Percentiles rank a stretch among this genome's conserved stretches.
phyloP scores from a whole-genome alignment of 768 basidiomycete species.

The Russula vinacea region DNA sequence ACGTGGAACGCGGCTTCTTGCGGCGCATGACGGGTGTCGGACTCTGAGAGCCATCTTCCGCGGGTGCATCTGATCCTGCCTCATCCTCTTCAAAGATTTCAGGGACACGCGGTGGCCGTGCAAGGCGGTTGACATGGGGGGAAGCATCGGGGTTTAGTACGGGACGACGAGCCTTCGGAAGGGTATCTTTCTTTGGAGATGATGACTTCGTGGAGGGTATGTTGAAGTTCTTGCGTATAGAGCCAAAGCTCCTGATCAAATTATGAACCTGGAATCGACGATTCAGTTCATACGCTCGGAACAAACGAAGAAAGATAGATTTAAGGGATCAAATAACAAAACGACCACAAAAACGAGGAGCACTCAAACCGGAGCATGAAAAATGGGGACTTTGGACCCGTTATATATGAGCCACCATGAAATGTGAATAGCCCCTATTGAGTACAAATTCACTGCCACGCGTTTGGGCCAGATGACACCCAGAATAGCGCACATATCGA shows the following conservation, averaged over 20 bases:
- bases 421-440: neutral
- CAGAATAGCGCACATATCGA: neutral
- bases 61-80: constrained; percentile 45
- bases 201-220: constrained; percentile 41
- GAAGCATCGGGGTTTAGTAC: constrained; percentile 43
- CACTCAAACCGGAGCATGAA: too few relatives aligned
- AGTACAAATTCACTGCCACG: neutral
- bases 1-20: constrained; percentile 46
- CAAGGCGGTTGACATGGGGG: constrained; percentile 53
- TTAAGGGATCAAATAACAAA: neutral
- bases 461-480: neutral
- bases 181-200: constrained; percentile 45
- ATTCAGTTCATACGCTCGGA: constrained; percentile 6
- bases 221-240: constrained; percentile 61
- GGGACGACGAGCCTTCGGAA: constrained; percentile 43
- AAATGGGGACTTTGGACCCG: neutral
- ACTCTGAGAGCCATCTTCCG: constrained; percentile 40
- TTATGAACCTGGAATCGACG: constrained; percentile 24
- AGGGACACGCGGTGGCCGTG: constrained; percentile 63
- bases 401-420: neutral
- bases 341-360: neutral
- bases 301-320: neutral
- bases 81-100: constrained; percentile 70
- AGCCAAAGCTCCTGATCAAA: constrained; percentile 60
- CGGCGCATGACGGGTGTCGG: constrained; percentile 41